These are phyloP conservation scores for Westerdykella ornata DNA, from an alignment of 2,329 filamentous ascomycete species.

Conservation along the genomic window DNA sequence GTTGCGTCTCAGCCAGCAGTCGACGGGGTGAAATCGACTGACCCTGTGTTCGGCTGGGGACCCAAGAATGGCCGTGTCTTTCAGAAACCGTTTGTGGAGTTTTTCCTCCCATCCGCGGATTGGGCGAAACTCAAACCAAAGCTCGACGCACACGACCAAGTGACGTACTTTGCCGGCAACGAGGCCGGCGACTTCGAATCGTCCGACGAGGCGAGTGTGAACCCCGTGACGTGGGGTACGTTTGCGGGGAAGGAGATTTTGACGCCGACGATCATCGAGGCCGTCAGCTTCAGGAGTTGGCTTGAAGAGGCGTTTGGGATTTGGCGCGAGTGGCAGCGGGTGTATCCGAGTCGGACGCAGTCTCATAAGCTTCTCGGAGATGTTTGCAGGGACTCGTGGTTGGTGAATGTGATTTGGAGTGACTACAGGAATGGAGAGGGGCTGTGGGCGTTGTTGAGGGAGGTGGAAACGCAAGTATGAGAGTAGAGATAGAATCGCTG, in stretches of 20 bases:
- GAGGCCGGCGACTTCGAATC: slow-evolving; percentile 69
- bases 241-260: slow-evolving; percentile 95
- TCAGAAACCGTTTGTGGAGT: slow-evolving; percentile 96
- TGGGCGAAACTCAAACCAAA: slow-evolving; percentile 62
- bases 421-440: slow-evolving; percentile 65
- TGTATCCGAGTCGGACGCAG: slow-evolving; percentile 69
- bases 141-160: slow-evolving; percentile 59
- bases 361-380: slow-evolving; percentile 65
- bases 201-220: slow-evolving; percentile 61
- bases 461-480: background rate
- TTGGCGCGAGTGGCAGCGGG: slow-evolving; percentile 86
- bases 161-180: slow-evolving; percentile 87
- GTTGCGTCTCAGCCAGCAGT: slow-evolving; percentile 92
- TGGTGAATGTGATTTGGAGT: slow-evolving; percentile 87
- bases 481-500: no score
- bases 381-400: slow-evolving; percentile 66
- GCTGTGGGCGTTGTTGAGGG: slow-evolving; percentile 60
- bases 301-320: slow-evolving; percentile 92
- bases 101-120: slow-evolving; percentile 73
- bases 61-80: slow-evolving; percentile 90
- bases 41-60: slow-evolving; percentile 87
- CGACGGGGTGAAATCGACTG: slow-evolving; percentile 70
- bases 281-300: slow-evolving; percentile 90
- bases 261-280: slow-evolving; percentile 93
- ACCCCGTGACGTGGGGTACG: slow-evolving; percentile 94